Evolutionary conservation across 257 asterid genomes (phyloP).

Genomic region (Plantago ovata): DNA sequence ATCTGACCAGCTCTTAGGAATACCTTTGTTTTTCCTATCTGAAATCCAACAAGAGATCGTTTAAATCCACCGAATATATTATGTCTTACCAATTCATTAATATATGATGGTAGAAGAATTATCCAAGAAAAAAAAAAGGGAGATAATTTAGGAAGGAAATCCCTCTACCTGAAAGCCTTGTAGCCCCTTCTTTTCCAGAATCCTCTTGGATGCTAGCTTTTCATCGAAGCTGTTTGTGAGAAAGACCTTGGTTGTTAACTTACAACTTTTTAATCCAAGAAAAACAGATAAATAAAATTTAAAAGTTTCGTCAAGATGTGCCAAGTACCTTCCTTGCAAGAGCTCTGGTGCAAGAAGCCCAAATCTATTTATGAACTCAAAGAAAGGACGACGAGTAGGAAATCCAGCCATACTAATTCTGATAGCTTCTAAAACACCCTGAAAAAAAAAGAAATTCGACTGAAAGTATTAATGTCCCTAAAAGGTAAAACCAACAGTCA

Average conservation of each 20-base stretch:
- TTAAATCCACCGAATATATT: conserved; percentile 4
- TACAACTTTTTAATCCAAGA: conserved; percentile 22
- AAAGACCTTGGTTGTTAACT: conserved; percentile 25
- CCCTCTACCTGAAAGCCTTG: conserved; percentile 80
- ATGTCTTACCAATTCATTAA: neutral
- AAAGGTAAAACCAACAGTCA: conserved; percentile 25
- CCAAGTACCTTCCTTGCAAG: conserved; percentile 70
- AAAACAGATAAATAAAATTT: conserved; percentile 14
- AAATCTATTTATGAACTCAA: conserved; percentile 88
- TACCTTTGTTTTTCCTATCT: conserved; percentile 95
- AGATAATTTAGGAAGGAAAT: neutral
- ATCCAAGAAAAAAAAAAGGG: neutral
- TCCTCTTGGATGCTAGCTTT: conserved; percentile 72
- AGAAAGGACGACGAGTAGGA: conserved; percentile 97
- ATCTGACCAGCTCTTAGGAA: conserved; percentile 99
- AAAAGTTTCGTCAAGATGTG: neutral
- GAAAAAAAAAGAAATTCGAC: conserved; percentile 23
- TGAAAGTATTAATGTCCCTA: conserved; percentile 16
- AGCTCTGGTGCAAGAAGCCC: conserved; percentile 93
- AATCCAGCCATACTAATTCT: conserved; percentile 97
- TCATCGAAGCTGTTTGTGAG: conserved; percentile 71
- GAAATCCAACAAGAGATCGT: conserved; percentile 24
- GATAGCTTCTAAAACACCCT: conserved; percentile 99
- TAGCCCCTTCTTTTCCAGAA: conserved; percentile 84
- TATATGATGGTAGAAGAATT: neutral